Evolutionary conservation across 139 green algal species (phyloP).

Genomic region (Volvox africanus): DNA sequence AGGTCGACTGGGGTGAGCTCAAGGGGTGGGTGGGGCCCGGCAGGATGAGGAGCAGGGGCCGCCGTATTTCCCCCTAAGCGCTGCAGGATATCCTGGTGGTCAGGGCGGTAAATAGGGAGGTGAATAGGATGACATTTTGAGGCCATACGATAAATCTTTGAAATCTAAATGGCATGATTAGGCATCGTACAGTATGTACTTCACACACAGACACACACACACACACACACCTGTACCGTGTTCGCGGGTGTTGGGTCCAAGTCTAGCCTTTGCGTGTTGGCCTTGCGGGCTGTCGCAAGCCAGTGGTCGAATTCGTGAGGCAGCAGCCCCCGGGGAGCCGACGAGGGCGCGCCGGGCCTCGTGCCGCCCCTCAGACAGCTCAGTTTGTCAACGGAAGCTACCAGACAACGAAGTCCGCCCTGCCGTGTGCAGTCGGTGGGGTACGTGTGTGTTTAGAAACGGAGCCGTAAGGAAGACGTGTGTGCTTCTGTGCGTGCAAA

Average conservation of each 20-base stretch:
- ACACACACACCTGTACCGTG: slow-evolving; percentile 13
- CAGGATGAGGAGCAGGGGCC: neutral
- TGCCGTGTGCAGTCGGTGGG: neutral
- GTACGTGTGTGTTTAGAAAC: no score
- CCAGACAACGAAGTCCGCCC: slow-evolving; percentile 24
- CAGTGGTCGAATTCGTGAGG: slow-evolving; percentile 48
- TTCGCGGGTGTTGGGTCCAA: neutral
- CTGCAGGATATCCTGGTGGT: slow-evolving; percentile 29
- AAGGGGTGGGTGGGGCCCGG: neutral
- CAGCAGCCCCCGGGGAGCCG: slow-evolving; percentile 34
- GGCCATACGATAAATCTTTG: no score
- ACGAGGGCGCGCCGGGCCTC: neutral
- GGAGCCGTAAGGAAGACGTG: no score
- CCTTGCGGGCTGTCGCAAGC: neutral
- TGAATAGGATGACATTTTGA: no score
- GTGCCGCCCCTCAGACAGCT: slow-evolving; percentile 45
- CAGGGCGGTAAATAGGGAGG: no score
- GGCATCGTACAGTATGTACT: no score
- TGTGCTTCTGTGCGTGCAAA: no score
- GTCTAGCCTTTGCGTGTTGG: neutral
- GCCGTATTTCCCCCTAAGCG: neutral
- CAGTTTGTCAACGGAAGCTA: slow-evolving; percentile 1
- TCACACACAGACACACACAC: no score
- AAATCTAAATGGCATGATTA: no score
- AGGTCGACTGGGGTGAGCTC: neutral